Evolutionary conservation across 495 filamentous ascomycete species (phyloP).

Genomic region (Mycothermus thermophilus): DNA sequence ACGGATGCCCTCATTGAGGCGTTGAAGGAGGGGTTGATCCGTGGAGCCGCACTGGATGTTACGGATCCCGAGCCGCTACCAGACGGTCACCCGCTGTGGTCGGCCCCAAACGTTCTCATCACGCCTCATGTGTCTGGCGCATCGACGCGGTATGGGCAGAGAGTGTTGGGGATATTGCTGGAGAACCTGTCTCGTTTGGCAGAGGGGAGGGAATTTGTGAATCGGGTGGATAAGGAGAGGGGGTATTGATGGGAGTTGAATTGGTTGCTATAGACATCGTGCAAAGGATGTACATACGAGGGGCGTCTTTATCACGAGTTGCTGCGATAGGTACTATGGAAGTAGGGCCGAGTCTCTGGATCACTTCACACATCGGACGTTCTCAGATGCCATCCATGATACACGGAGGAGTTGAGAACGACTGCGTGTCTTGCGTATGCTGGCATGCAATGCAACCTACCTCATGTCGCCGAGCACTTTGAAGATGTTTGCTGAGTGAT

Average conservation of each 20-base stretch:
- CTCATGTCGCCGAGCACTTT: no score
- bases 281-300: background rate
- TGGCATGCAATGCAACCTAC: no score
- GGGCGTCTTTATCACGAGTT: no score
- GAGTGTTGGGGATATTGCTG: slow-evolving; percentile 44
- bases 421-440: no score
- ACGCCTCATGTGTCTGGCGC: slow-evolving; percentile 67
- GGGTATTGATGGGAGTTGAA: slow-evolving; percentile 9
- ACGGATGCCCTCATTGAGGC: slow-evolving; percentile 53
- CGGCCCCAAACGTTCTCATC: slow-evolving; percentile 54
- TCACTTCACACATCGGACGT: no score
- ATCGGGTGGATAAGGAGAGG: slow-evolving; percentile 24
- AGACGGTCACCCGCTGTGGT: slow-evolving; percentile 56
- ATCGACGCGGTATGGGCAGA: slow-evolving; percentile 44
- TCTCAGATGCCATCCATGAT: no score
- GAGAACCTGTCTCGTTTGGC: slow-evolving; percentile 46
- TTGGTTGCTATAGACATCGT: background rate
- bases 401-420: no score
- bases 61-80: slow-evolving; percentile 79
- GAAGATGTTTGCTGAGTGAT: no score
- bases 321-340: no score
- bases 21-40: slow-evolving; percentile 41
- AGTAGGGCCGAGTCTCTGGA: no score
- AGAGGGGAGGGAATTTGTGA: slow-evolving; percentile 49
- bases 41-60: slow-evolving; percentile 70